Evolutionary conservation across 352 stramenopile species (phyloP).

Genomic region (Globisporangium viniferum): DNA sequence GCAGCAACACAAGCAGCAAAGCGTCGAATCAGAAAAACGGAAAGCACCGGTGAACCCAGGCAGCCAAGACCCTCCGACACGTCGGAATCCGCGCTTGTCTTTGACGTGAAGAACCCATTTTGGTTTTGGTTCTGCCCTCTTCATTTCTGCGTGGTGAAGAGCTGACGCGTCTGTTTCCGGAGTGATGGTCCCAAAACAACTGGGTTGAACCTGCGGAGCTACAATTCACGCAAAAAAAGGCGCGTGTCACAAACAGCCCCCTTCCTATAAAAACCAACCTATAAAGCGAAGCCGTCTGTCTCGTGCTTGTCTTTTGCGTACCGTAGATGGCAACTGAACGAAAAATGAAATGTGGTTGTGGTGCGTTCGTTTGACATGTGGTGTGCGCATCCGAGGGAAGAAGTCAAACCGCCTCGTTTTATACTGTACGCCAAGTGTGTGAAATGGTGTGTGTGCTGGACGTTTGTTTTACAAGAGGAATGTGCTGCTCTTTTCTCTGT

Average conservation of each 20-base stretch:
- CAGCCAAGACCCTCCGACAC: not conserved
- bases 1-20: not conserved
- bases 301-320: not conserved
- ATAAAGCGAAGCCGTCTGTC: not conserved
- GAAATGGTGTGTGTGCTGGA: not conserved
- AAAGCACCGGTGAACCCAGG: not conserved
- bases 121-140: not conserved
- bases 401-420: not conserved
- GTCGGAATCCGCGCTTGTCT: not conserved
- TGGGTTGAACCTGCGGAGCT: conserved; percentile 13
- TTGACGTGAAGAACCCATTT: not conserved
- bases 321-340: not conserved
- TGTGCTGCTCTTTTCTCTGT: not conserved
- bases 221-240: conserved; percentile 7
- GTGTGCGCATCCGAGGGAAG: not conserved
- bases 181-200: not conserved
- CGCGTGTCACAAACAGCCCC: not conserved
- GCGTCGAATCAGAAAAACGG: not conserved
- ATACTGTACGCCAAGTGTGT: not conserved
- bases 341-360: not conserved
- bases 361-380: not conserved
- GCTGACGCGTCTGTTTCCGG: not conserved
- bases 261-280: conserved; percentile 1
- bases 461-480: not conserved
- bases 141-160: not conserved